Base-by-base conservation (phyloP, 352 stramenopile species). In the Saprolegnia diclina region DNA sequence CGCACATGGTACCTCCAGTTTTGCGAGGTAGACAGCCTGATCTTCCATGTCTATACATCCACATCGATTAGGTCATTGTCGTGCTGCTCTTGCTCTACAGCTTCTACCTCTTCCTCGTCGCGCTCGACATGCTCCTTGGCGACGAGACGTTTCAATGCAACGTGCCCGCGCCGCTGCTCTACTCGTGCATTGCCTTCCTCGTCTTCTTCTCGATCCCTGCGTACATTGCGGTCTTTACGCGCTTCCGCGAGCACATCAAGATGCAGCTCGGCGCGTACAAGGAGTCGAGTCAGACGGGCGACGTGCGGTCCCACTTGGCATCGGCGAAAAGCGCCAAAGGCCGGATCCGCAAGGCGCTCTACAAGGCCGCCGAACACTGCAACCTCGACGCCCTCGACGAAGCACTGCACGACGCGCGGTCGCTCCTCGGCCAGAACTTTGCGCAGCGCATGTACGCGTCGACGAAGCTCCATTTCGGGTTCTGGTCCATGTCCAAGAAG, bases 181-280 rank as follows among this genome's bases (percentile, higher is more conserved):
- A 89, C 70, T 21, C 78, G 5, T 90, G 89, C 56, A 71, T 77
- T 19, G 78, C 81, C 0, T 21, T 82, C 5, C 44, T 83, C 40
- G 81, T 89, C 21, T 91, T 86, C 54, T 81, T 71, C 67, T 72
- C 88, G 53, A 78, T 88, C 21, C 89, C 87, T 40, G 72, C 86
- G 22, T 75, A 90, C 52, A 82, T 91, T 50, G 76, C 77, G 9
- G 83, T 81, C 44, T 94, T 90, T 72, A 85, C 80, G 18, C 75
- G 83, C 38, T 92, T 92, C 64, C 81, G 87, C 9, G 85, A 94
- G 61, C 86, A 94, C 64, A 70, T 94, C 6, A 92, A 91, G 67
- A 91, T 92, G 85, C 83, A 92, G 61, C 71, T 94, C 2, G 85
- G 85, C 7, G 85, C 85, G 42, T 93, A 91, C 48, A 88, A 86